phyloP scores from a whole-genome alignment of 805 yeast species.

The Candida odintsovae region DNA sequence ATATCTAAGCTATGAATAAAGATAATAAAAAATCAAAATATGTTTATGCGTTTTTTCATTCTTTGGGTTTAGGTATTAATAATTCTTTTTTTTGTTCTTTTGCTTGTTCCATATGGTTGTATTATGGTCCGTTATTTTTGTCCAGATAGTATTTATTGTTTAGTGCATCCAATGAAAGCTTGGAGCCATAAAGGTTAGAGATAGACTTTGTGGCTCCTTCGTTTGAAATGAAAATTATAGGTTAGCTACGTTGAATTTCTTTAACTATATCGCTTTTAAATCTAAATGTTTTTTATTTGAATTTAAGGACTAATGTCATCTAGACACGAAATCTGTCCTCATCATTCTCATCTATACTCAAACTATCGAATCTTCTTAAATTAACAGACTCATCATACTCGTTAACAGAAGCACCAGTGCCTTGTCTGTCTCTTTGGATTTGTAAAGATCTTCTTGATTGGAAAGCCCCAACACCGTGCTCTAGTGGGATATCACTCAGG shows the following conservation, averaged over 20 bases:
- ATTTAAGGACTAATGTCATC: neutral
- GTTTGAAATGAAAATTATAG: too few species aligned
- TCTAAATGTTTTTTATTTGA: too few species aligned
- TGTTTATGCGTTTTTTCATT: neutral
- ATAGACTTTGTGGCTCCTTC: neutral
- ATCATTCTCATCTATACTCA: conserved; percentile 38
- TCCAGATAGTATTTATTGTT: neutral
- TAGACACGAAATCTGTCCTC: conserved; percentile 27
- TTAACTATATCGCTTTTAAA: too few species aligned
- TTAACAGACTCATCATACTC: conserved; percentile 47
- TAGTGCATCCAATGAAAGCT: conserved; percentile 1
- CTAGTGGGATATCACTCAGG: conserved; percentile 71
- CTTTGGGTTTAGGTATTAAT: conserved; percentile 1
- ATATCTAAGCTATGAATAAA: conserved; percentile 48
- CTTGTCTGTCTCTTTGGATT: conserved; percentile 35
- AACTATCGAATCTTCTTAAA: conserved; percentile 56
- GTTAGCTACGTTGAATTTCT: too few species aligned
- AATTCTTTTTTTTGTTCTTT: conserved; percentile 5
- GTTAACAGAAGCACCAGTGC: conserved; percentile 23
- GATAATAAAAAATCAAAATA: neutral
- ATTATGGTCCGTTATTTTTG: neutral
- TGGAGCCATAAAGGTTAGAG: neutral
- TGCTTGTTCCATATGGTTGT: conserved; percentile 1
- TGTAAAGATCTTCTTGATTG: conserved; percentile 78
- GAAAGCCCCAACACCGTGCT: conserved; percentile 73